Evolutionary conservation across 2,329 filamentous ascomycete species (phyloP).

Genomic region (Scedosporium dehoogii): DNA sequence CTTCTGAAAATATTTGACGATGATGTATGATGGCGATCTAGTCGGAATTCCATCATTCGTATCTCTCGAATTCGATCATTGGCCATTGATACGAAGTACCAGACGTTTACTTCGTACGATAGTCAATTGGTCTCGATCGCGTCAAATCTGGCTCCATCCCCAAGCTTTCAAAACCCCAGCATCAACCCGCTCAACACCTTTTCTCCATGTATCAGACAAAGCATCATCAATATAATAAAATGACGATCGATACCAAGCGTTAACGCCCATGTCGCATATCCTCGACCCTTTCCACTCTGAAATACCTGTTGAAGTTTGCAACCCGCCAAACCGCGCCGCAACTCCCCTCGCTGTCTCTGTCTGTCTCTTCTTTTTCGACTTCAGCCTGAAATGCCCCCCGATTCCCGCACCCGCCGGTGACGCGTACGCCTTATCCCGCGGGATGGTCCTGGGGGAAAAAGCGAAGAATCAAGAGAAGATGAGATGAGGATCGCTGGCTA

Average conservation of each 20-base stretch:
- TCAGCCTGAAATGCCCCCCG: conserved; percentile 4
- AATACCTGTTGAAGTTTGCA: not conserved
- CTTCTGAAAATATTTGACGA: too few species aligned
- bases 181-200: not conserved
- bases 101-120: not conserved
- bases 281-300: not conserved
- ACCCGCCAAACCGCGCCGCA: not conserved
- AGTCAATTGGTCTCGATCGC: not conserved
- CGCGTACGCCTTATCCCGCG: not conserved
- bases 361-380: not conserved
- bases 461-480: not conserved
- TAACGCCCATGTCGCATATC: not conserved
- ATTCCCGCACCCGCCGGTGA: conserved; percentile 1
- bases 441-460: not conserved
- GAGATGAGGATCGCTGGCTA: conserved; percentile 1
- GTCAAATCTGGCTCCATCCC: too few species aligned
- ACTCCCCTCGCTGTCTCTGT: not conserved
- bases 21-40: too few species aligned
- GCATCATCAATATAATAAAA: conserved; percentile 1
- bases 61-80: too few species aligned
- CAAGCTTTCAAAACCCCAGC: not conserved
- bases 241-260: not conserved
- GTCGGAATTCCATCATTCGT: too few species aligned
- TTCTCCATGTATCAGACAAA: not conserved
- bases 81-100: too few species aligned